phyloP scores from a whole-genome alignment of 345 rosid genomes.

The Eutrema heterophyllum region DNA sequence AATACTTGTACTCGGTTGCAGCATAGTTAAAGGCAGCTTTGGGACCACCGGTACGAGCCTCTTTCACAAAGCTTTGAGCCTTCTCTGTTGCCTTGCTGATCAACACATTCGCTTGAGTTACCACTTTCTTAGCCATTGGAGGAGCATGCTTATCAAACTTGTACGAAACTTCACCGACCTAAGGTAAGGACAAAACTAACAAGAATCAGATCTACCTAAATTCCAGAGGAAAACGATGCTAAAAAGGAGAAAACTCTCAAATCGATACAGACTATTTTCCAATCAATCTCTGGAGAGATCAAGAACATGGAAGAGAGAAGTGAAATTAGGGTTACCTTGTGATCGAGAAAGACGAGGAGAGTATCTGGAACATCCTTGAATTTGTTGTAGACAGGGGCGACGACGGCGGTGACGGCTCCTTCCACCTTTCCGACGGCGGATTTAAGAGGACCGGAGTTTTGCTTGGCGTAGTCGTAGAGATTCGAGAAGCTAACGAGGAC shows the following conservation, averaged over 20 bases:
- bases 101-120: conserved; percentile 36
- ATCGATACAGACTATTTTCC: not conserved
- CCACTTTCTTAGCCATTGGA: conserved; percentile 48
- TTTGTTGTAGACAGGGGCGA: conserved; percentile 61
- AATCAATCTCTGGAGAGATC: not conserved
- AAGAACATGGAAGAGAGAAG: not conserved
- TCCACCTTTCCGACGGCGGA: conserved; percentile 67
- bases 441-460: conserved; percentile 72
- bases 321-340: conserved; percentile 53
- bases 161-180: conserved; percentile 61
- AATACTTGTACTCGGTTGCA: conserved; percentile 44
- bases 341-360: conserved; percentile 64
- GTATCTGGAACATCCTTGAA: conserved; percentile 58
- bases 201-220: not conserved
- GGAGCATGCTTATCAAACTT: conserved; percentile 79
- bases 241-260: not conserved
- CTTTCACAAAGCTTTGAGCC: conserved; percentile 43
- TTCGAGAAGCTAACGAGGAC: conserved; percentile 42
- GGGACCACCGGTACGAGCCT: conserved; percentile 56
- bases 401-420: conserved; percentile 54
- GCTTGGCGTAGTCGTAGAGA: conserved; percentile 69
- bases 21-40: conserved; percentile 52
- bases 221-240: not conserved
- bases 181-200: conserved; percentile 11
- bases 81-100: conserved; percentile 41